Evolutionary conservation across 1,139 yeast genomes (phyloP).

Genomic region (Geotrichum aggregatum): DNA sequence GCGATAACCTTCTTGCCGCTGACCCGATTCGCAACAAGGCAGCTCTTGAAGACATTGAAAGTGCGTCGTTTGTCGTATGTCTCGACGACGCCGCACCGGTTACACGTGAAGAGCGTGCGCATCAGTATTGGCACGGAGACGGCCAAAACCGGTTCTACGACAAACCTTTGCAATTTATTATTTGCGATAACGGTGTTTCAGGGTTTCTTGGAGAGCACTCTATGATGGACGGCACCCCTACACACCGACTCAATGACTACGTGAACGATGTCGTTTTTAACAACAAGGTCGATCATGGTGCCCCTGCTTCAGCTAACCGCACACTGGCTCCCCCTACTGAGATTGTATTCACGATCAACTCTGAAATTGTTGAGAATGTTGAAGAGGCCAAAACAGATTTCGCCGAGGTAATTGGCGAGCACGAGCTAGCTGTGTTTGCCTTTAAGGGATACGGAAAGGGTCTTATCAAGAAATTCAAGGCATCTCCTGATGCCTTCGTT

Average conservation of each 20-base stretch:
- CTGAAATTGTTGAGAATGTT: conserved; percentile 52
- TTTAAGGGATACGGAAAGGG: conserved; percentile 51
- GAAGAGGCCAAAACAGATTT: conserved; percentile 56
- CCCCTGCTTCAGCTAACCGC: conserved; percentile 30
- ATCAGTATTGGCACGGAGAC: conserved; percentile 91
- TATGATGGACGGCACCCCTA: conserved; percentile 97
- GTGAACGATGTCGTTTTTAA: conserved; percentile 56
- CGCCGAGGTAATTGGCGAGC: conserved; percentile 43
- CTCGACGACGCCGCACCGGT: conserved; percentile 72
- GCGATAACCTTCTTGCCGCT: conserved; percentile 53
- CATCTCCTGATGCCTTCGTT: conserved; percentile 74
- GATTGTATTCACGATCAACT: conserved; percentile 44
- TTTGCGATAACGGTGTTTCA: conserved; percentile 77
- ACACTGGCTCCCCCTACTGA: conserved; percentile 38
- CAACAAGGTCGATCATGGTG: conserved; percentile 40
- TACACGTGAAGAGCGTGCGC: conserved; percentile 80
- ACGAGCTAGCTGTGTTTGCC: conserved; percentile 43
- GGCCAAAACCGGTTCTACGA: conserved; percentile 89
- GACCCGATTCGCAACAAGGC: conserved; percentile 50
- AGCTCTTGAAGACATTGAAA: conserved; percentile 65
- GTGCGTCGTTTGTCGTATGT: conserved; percentile 78
- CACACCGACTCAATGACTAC: conserved; percentile 79
- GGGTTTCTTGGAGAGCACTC: conserved; percentile 97
- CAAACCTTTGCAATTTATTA: conserved; percentile 83
- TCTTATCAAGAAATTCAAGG: conserved; percentile 68